Conservation (phyloP, 163 green algal genomes). For the Prototheca wickerhamii region DNA sequence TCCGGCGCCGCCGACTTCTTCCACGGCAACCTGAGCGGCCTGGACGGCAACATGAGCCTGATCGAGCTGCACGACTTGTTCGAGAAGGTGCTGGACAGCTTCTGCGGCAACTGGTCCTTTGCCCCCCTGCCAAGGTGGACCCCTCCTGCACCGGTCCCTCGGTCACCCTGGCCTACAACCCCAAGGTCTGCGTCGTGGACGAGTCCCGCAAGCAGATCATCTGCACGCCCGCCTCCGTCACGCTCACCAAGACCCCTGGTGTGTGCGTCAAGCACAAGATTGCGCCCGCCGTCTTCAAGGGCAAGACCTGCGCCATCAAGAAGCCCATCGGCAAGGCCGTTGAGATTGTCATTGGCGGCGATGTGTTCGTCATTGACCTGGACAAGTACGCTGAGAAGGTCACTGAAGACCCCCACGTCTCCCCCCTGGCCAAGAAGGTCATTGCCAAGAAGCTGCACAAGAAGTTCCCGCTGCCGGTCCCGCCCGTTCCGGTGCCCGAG, state of each 20-base stretch:
- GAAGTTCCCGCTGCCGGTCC: no score
- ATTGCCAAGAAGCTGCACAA: not conserved
- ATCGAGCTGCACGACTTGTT: not conserved
- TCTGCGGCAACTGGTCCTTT: not conserved
- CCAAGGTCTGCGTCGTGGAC: conserved; percentile 28
- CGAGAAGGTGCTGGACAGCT: not conserved
- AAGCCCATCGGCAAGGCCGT: not conserved
- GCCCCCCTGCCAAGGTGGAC: conserved; percentile 8
- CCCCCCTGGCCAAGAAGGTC: no score
- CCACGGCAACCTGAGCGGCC: not conserved
- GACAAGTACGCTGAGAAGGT: not conserved
- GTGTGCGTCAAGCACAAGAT: conserved; percentile 25
- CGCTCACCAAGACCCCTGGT: conserved; percentile 26
- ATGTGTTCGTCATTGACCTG: not conserved
- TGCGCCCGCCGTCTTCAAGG: conserved; percentile 7
- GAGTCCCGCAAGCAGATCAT: conserved; percentile 15
- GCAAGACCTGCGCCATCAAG: conserved; percentile 22
- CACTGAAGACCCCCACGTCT: not conserved
- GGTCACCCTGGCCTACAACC: conserved; percentile 11
- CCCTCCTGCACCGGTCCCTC: conserved; percentile 22
- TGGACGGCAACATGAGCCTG: not conserved
- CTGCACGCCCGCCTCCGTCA: conserved; percentile 30
- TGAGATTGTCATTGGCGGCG: not conserved
- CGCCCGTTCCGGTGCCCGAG: no score
- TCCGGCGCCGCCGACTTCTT: not conserved